Evolutionary conservation across 1,284 basidiomycete species (phyloP).

Genomic region (Leccinum huronense): DNA sequence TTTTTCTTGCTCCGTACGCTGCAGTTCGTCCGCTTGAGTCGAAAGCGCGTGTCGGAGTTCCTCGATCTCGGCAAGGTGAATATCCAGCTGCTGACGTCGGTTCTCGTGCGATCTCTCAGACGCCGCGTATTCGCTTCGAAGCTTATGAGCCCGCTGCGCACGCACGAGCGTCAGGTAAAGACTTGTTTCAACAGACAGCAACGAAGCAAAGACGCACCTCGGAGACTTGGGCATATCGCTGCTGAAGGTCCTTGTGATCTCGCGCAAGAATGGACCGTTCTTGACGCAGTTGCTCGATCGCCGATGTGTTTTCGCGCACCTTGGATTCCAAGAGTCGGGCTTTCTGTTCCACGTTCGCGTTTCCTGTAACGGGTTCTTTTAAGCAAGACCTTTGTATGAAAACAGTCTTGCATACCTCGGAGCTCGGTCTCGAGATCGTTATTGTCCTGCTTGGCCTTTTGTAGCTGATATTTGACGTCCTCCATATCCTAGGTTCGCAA

Average conservation of each 20-base stretch:
- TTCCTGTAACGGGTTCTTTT: constrained; percentile 39
- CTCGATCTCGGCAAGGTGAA: constrained; percentile 67
- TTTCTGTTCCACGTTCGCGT: constrained; percentile 65
- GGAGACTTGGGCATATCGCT: constrained; percentile 58
- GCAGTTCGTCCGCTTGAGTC: constrained; percentile 61
- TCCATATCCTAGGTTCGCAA: constrained; percentile 61
- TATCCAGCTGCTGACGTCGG: constrained; percentile 68
- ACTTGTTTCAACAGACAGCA: neutral
- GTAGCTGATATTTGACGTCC: constrained; percentile 65
- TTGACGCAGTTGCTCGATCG: constrained; percentile 68
- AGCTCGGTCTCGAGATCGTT: constrained; percentile 66
- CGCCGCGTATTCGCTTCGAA: constrained; percentile 57
- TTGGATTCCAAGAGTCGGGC: constrained; percentile 61
- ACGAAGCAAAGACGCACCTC: constrained; percentile 47
- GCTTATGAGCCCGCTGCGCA: constrained; percentile 53
- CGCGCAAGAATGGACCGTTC: constrained; percentile 64
- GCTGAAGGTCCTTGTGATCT: constrained; percentile 71
- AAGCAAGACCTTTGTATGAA: constrained; percentile 11
- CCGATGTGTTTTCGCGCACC: constrained; percentile 61
- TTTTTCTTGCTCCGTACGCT: constrained; percentile 59
- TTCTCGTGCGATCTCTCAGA: constrained; percentile 69
- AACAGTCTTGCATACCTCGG: constrained; percentile 42
- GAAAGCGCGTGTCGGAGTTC: constrained; percentile 65
- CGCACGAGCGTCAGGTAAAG: constrained; percentile 5
- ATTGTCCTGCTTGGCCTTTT: constrained; percentile 66